A percentile compares a stretch with the other conserved stretches of the same genome.
These are phyloP conservation scores for Pulchroboletus neoregius DNA, from an alignment of 1,284 basidiomycete genomes.

Conservation along the genomic window DNA sequence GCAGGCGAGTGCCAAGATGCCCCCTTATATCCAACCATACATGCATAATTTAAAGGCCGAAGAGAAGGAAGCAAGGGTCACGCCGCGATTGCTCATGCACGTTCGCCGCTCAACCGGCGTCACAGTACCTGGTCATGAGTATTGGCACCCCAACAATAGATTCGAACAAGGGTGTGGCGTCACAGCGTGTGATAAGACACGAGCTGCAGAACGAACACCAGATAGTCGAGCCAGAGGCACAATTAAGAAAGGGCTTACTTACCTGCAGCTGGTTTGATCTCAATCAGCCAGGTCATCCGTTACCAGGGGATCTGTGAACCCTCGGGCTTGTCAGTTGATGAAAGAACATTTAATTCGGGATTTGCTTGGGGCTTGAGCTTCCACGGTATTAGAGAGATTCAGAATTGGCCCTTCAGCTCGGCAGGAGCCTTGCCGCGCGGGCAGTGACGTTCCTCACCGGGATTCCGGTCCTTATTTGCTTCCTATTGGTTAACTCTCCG, in stretches of 20 bases:
- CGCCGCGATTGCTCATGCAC: conserved; percentile 12
- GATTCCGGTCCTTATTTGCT: not conserved
- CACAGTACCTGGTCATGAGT: not conserved
- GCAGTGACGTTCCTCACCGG: not conserved
- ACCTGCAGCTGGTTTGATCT: too few relatives aligned
- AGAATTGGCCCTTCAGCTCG: conserved; percentile 1
- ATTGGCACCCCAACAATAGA: not conserved
- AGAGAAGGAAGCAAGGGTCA: conserved; percentile 4
- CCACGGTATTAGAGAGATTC: not conserved
- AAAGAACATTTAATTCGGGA: not conserved
- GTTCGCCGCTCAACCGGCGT: conserved; percentile 14
- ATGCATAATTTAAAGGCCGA: conserved; percentile 1
- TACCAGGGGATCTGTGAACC: not conserved
- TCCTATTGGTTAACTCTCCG: conserved; percentile 11
- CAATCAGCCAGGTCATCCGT: too few relatives aligned
- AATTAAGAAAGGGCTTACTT: too few relatives aligned
- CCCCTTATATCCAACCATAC: conserved; percentile 13
- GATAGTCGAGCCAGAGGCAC: too few relatives aligned
- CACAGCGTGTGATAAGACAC: too few relatives aligned
- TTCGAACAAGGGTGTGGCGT: not conserved
- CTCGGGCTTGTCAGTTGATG: not conserved
- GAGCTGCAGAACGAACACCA: not conserved
- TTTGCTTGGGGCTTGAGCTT: not conserved
- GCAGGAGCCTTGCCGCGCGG: conserved; percentile 2
- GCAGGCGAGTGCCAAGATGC: not conserved